Evolutionary conservation across 768 basidiomycete species (phyloP), one percentile per base, ranked within the genome.

Genomic region (Agrocybe praecox): DNA sequence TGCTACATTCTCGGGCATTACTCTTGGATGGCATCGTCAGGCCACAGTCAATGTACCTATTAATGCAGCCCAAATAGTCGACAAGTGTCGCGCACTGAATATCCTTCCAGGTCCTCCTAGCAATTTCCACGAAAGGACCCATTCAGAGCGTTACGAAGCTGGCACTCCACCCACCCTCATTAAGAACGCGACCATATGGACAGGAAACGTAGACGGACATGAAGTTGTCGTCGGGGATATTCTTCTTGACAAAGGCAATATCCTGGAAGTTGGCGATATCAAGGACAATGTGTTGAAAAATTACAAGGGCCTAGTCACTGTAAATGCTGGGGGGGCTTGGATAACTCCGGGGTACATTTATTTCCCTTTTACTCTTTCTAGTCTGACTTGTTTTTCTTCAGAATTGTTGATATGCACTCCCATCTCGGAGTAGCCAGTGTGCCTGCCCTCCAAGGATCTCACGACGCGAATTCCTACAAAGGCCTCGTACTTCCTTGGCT

Each of bases 121-220:
- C 2, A 63, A 77, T 60, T 80, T 81, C 55, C 61, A 75, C 61
- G 58, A 62, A 29, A 73, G 79, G 23, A 66, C 65, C 12, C 50
- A 73, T 24, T 89, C 87, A 1, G 89, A 91, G 65, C 76, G 89
- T 26, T 89, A 78, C 57, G 83, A 77, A 46, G 65, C 74, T 4
- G 89, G 86, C 8, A 92, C 91, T 4, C 73, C 73, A 14, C 72
- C 89, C 1, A 84, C 83, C 10, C 75, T 88, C 55, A 78, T 96
- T 57, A 80, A 73, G 67, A 92, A 94, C 65, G 92, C 87, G 18
- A 89, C 82, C 44, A 76, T 89, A 52, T 80, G 86, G 86, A 80
- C 85, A 2, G 86, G 85, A 42, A 74, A 73, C 51, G 67, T 70
- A 29, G 74, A 80, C 46, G 86, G 86, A 14, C 72, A 75, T 11